These are phyloP conservation scores for Misopates orontium DNA, from an alignment of 257 asterid species.

Conservation along the genomic window DNA sequence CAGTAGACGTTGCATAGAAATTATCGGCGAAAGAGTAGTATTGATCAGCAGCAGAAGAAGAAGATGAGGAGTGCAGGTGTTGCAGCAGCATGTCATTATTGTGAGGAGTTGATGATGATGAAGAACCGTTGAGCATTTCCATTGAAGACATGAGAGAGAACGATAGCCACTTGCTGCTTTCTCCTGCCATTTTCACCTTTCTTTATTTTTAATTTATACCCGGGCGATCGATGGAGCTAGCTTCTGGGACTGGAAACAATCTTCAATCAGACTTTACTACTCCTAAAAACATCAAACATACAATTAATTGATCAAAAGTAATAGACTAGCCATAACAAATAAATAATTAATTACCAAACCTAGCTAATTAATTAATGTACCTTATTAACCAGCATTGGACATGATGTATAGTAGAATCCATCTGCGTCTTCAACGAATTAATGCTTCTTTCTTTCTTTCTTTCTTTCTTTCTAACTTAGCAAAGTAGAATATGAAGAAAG, in stretches of 20 bases:
- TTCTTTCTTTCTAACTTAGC: too few relatives aligned
- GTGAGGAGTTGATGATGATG: neutral
- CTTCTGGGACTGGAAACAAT: neutral
- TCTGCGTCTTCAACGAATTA: neutral
- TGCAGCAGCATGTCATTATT: too few relatives aligned
- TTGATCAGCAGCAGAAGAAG: slow-evolving; percentile 33
- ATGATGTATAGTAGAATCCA: too few relatives aligned
- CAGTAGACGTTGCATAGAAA: slow-evolving; percentile 48
- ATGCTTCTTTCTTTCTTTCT: too few relatives aligned
- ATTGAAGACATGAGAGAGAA: slow-evolving; percentile 78
- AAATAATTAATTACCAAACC: too few relatives aligned
- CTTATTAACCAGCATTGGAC: slow-evolving; percentile 12
- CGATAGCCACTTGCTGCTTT: slow-evolving; percentile 74
- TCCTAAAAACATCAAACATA: neutral
- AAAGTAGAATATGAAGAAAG: neutral
- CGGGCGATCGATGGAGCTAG: too few relatives aligned
- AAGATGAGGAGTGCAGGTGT: slow-evolving; percentile 20
- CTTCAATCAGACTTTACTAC: slow-evolving; percentile 15
- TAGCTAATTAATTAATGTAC: neutral
- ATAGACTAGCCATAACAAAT: neutral
- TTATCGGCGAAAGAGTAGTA: slow-evolving; percentile 67
- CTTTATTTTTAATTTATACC: neutral
- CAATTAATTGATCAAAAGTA: neutral
- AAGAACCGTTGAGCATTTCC: slow-evolving; percentile 54
- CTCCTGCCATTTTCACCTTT: slow-evolving; percentile 61